Conservation (phyloP, 495 filamentous ascomycete species). For the Choiromyces venosus region DNA sequence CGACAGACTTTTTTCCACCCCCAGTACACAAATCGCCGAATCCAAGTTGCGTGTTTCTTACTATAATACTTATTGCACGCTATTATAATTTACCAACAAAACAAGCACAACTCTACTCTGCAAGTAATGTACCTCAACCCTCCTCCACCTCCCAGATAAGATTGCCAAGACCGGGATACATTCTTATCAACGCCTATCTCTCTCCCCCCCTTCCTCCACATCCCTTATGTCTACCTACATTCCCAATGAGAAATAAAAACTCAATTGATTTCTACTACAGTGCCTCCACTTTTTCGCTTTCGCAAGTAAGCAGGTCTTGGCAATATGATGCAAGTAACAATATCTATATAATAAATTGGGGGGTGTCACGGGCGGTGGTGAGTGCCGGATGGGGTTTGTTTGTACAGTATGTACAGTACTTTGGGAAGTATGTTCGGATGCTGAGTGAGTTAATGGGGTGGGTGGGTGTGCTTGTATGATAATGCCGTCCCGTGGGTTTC, state of each 20-base stretch:
- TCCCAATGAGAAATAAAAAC: not conserved
- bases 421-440: not conserved
- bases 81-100: too few species aligned
- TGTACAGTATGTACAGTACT: not conserved
- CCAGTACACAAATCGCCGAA: too few species aligned
- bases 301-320: not conserved
- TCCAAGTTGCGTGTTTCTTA: too few species aligned
- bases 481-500: not conserved
- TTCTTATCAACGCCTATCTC: not conserved
- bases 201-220: not conserved
- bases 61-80: too few species aligned
- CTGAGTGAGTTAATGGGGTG: not conserved
- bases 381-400: not conserved
- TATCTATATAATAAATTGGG: not conserved
- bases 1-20: too few species aligned
- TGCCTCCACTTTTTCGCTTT: not conserved
- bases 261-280: not conserved
- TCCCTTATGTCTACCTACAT: too few species aligned
- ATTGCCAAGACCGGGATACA: not conserved
- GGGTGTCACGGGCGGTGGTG: not conserved
- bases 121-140: too few species aligned
- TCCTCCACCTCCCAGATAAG: too few species aligned
- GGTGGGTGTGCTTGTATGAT: not conserved
- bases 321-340: too few species aligned
- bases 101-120: too few species aligned